Percentiles rank a stretch among this genome's conserved stretches.
These are phyloP conservation scores for Periconia digitata DNA, from an alignment of 2,329 filamentous ascomycete species.

Conservation along the genomic window DNA sequence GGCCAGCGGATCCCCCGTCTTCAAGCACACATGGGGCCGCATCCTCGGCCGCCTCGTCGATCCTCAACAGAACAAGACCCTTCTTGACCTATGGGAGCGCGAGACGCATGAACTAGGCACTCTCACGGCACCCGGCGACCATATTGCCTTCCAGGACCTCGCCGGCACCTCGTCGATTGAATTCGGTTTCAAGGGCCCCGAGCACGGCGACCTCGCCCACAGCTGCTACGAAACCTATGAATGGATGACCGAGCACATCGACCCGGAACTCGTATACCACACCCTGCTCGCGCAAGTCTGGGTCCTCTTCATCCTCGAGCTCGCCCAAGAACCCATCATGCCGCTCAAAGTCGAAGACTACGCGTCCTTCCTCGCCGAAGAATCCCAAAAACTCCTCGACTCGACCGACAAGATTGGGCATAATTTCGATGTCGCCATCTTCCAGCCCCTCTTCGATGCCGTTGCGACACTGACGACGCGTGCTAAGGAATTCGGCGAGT, in stretches of 20 bases:
- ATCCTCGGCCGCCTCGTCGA: constrained; percentile 76
- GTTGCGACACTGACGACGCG: constrained; percentile 61
- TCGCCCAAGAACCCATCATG: constrained; percentile 77
- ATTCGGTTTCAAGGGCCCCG: constrained; percentile 69
- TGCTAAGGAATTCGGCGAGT: constrained; percentile 68
- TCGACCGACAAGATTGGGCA: constrained; percentile 56
- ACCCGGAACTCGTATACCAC: constrained; percentile 84
- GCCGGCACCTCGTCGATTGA: constrained; percentile 87
- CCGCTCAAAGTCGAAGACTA: constrained; percentile 81
- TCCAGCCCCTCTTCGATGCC: constrained; percentile 65
- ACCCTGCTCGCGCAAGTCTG: constrained; percentile 76
- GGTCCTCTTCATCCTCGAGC: constrained; percentile 79
- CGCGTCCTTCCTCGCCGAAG: constrained; percentile 63
- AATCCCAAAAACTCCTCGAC: constrained; percentile 69
- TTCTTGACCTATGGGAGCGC: constrained; percentile 76
- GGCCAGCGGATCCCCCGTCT: constrained; percentile 79
- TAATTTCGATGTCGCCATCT: constrained; percentile 48
- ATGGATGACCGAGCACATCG: constrained; percentile 78
- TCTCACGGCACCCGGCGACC: constrained; percentile 77
- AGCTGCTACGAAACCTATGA: constrained; percentile 89
- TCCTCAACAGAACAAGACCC: constrained; percentile 68
- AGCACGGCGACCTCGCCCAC: constrained; percentile 66
- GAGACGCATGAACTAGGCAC: constrained; percentile 62
- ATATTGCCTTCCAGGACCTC: constrained; percentile 87
- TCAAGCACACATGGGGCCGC: constrained; percentile 69